These are phyloP conservation scores for Aspergillus sparsus DNA, from an alignment of 495 filamentous ascomycete species.

Conservation along the genomic window DNA sequence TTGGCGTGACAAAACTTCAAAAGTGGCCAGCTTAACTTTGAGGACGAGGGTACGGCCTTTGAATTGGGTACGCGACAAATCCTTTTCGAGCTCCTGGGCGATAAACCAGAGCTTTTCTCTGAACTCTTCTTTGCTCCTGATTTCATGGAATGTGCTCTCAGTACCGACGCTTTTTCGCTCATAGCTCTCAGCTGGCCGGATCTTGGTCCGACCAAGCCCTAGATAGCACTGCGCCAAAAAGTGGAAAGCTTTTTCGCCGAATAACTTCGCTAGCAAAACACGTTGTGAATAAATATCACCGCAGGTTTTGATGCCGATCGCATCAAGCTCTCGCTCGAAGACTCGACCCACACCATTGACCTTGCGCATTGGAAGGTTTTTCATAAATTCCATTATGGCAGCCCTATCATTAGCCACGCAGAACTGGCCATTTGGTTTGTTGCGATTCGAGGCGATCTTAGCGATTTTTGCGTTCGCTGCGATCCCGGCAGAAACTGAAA, in stretches of 20 bases:
- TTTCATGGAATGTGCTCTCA: constrained; percentile 87
- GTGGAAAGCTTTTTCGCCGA: constrained; percentile 86
- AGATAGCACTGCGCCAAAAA: constrained; percentile 85
- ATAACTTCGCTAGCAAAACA: constrained; percentile 70
- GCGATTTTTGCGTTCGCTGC: constrained; percentile 90
- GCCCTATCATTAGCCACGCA: constrained; percentile 66
- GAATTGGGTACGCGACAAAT: constrained; percentile 74
- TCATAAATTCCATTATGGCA: constrained; percentile 84
- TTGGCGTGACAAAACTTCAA: constrained; percentile 86
- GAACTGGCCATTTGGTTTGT: constrained; percentile 97
- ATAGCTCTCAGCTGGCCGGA: constrained; percentile 85
- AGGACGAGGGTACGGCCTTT: constrained; percentile 87
- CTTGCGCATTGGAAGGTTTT: constrained; percentile 76
- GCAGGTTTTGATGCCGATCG: constrained; percentile 85
- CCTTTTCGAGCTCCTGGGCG: constrained; percentile 86
- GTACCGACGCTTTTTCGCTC: constrained; percentile 94
- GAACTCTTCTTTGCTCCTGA: constrained; percentile 65
- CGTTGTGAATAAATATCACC: constrained; percentile 83
- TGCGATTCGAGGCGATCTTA: constrained; percentile 91
- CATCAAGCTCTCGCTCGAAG: constrained; percentile 87
- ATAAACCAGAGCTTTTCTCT: constrained; percentile 74
- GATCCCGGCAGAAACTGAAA: constrained; percentile 94
- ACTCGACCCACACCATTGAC: constrained; percentile 94
- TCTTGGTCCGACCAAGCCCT: constrained; percentile 81
- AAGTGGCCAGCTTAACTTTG: constrained; percentile 94